A percentile compares a stretch with the other conserved stretches of the same genome.
Evolutionary conservation across 2,329 filamentous ascomycete genomes (phyloP).

Genomic region (Colletotrichum cereale): DNA sequence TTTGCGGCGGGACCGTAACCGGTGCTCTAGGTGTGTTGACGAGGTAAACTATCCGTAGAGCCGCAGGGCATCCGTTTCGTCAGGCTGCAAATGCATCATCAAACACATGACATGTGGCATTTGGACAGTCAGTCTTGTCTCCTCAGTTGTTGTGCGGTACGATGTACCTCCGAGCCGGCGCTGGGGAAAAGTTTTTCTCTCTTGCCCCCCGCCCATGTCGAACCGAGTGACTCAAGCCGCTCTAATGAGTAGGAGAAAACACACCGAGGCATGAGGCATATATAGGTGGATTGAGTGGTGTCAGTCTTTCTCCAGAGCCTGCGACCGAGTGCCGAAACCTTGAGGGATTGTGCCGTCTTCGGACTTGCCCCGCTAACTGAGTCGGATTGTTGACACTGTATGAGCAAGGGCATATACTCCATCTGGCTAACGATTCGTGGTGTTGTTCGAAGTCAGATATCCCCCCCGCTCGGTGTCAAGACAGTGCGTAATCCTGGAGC

Average conservation of each 20-base stretch:
- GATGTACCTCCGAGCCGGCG: constrained; percentile 4
- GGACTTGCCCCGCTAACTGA: constrained; percentile 14
- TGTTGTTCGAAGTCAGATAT: neutral
- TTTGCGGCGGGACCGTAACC: constrained; percentile 10
- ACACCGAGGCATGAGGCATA: neutral
- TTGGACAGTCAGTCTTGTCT: neutral
- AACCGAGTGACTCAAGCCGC: constrained; percentile 9
- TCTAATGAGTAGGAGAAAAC: neutral
- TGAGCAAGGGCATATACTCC: neutral
- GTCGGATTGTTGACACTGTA: constrained; percentile 12
- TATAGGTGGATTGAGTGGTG: neutral
- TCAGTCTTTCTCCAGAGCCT: neutral
- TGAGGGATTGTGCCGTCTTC: constrained; percentile 15
- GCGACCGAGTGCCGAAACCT: constrained; percentile 18
- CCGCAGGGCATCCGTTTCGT: neutral
- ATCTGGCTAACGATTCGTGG: neutral
- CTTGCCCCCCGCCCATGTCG: neutral
- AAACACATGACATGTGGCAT: constrained; percentile 19
- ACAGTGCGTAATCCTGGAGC: neutral
- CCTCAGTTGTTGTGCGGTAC: neutral
- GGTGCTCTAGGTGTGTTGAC: constrained; percentile 7
- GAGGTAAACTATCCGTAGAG: neutral
- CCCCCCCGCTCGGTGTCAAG: neutral
- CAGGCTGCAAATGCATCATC: constrained; percentile 26
- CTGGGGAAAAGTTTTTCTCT: constrained; percentile 19